Evolutionary conservation across 2,329 filamentous ascomycete genomes (phyloP).

Genomic region (Cordyceps javanica): DNA sequence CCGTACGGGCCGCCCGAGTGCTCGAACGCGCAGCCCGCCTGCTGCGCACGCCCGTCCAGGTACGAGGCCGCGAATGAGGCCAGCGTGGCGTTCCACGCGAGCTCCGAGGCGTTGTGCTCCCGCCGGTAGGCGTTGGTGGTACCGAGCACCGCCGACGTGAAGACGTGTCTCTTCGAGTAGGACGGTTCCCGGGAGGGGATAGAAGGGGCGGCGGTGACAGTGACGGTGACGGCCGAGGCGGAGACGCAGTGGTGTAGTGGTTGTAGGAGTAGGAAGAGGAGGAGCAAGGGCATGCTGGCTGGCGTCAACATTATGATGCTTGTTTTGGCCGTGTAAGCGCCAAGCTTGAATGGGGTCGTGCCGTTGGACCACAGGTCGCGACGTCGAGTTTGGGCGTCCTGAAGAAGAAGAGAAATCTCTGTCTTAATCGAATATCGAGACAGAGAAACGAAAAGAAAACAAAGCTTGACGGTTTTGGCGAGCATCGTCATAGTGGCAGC

Average conservation of each 20-base stretch:
- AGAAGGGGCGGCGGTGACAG: slow-evolving; percentile 27
- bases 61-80: slow-evolving; percentile 49
- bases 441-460: too few species aligned
- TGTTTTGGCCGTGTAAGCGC: too few species aligned
- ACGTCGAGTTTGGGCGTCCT: too few species aligned
- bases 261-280: background rate
- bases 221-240: slow-evolving; percentile 17
- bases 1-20: slow-evolving; percentile 61
- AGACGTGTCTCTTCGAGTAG: slow-evolving; percentile 26
- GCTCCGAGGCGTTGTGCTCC: slow-evolving; percentile 51
- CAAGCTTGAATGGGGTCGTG: too few species aligned
- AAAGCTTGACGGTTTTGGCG: background rate
- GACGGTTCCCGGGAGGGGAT: slow-evolving; percentile 31
- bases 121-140: slow-evolving; percentile 60
- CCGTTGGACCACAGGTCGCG: too few species aligned
- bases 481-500: background rate
- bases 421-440: too few species aligned
- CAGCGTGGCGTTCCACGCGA: slow-evolving; percentile 62
- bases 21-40: slow-evolving; percentile 40
- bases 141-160: slow-evolving; percentile 53
- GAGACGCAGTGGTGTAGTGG: background rate
- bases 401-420: too few species aligned
- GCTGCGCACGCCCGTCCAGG: slow-evolving; percentile 26
- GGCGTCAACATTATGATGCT: background rate
- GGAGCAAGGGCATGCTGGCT: background rate